A percentile compares a stretch with the other conserved stretches of the same genome.
These are phyloP conservation scores for Podospora bellae-mahoneyi DNA, from an alignment of 495 filamentous ascomycete species.

Conservation along the genomic window DNA sequence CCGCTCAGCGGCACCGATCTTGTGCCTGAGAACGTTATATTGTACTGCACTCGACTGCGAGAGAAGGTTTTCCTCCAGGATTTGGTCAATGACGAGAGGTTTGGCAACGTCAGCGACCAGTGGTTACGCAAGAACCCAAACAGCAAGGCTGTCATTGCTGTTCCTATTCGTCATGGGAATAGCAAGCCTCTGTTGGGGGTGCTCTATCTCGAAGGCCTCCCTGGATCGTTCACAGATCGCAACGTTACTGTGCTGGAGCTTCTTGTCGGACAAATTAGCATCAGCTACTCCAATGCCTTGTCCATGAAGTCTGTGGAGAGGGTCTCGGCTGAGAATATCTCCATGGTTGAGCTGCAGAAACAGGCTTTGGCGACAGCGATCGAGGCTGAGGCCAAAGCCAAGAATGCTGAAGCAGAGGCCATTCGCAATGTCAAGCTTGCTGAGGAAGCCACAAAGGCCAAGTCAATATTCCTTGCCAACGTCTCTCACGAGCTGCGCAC, in stretches of 20 bases:
- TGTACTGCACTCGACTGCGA: slow-evolving; percentile 79
- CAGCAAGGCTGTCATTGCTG: slow-evolving; percentile 76
- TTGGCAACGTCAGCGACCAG: slow-evolving; percentile 71
- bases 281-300: slow-evolving; percentile 82
- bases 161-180: slow-evolving; percentile 74
- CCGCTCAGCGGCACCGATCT: slow-evolving; percentile 59
- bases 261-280: slow-evolving; percentile 84
- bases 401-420: slow-evolving; percentile 75
- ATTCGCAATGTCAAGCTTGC: slow-evolving; percentile 84
- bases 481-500: slow-evolving; percentile 85
- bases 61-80: slow-evolving; percentile 83
- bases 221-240: slow-evolving; percentile 82
- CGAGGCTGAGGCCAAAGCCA: slow-evolving; percentile 78
- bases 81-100: slow-evolving; percentile 78
- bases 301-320: slow-evolving; percentile 78
- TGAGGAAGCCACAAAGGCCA: slow-evolving; percentile 86
- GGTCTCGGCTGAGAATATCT: slow-evolving; percentile 73
- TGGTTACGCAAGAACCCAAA: slow-evolving; percentile 65
- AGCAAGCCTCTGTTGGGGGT: slow-evolving; percentile 72
- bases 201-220: slow-evolving; percentile 79
- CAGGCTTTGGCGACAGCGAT: slow-evolving; percentile 73
- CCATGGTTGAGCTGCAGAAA: slow-evolving; percentile 87
- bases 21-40: slow-evolving; percentile 72
- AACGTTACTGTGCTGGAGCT: slow-evolving; percentile 82
- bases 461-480: slow-evolving; percentile 89